Evolutionary conservation across 306 rosid genomes (phyloP).

Genomic region (Dalbergia oliveri): DNA sequence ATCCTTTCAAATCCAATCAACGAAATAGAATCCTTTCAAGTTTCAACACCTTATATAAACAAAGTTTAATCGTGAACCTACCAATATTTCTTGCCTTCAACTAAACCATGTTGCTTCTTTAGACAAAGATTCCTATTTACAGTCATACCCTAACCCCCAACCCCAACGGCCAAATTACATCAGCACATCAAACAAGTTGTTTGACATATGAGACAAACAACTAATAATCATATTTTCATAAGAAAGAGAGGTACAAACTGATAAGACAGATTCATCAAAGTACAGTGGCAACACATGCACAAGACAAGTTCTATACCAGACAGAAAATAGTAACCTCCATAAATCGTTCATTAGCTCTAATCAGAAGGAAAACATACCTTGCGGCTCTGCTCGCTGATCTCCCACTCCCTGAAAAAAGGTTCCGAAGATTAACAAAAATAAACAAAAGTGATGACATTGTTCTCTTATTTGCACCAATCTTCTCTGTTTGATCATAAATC

Average conservation of each 20-base stretch:
- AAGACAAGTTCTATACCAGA: background rate
- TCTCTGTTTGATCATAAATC: conserved; percentile 28
- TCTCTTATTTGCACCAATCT: conserved; percentile 34
- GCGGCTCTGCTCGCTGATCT: conserved; percentile 66
- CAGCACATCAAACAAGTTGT: conserved; percentile 16
- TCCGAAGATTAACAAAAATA: conserved; percentile 45
- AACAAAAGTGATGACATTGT: conserved; percentile 24
- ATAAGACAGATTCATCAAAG: conserved; percentile 12
- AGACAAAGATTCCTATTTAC: background rate
- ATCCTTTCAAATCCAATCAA: background rate
- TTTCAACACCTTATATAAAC: background rate
- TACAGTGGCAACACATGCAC: background rate
- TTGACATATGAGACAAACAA: background rate
- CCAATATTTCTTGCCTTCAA: background rate
- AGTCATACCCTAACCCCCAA: background rate
- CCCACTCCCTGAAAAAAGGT: conserved; percentile 74
- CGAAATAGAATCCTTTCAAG: too few species aligned
- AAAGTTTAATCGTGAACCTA: background rate
- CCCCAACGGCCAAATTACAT: background rate
- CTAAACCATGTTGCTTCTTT: background rate
- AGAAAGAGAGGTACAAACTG: background rate
- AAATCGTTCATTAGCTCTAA: background rate
- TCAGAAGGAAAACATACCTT: conserved; percentile 63
- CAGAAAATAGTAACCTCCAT: conserved; percentile 6
- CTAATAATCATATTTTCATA: background rate